Base-by-base conservation (phyloP, 2,329 filamentous ascomycete species). In the Pseudocercospora cruenta region DNA sequence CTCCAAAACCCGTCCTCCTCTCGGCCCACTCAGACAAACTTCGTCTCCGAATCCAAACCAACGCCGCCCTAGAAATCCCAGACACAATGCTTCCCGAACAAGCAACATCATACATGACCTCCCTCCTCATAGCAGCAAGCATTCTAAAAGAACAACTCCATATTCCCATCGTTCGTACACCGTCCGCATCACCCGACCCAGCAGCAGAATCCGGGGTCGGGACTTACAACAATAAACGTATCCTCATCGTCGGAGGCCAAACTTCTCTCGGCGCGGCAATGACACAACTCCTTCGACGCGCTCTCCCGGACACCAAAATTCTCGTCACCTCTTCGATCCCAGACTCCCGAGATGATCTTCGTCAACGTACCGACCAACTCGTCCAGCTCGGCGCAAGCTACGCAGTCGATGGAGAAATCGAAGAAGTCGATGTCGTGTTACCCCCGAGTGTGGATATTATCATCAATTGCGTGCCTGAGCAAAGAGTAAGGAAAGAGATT, bases 391-490 rank as follows among this genome's bases (percentile, higher is more conserved):
- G 64, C n/a, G 64, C 64, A 3, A 51, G 36, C 22, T 60, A 54
- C 26, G 47, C 64, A 0, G 53, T 57, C 7, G 64, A 63, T 31
- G 64, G 55, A 1, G 57, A 36, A 7, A 33, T 39, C 19, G 19
- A 53, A 2, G 36, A 63, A 24, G 8, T 63, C 7, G 54, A 19
- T 1, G 49, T 60, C 31, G 60, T 45, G 1, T 19, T 66, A 3
- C 58, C 64, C 1, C 64, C 64, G n/a, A 63, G 47, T 49, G 53
- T 66, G 9, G 60, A 66, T 33, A 66, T 66, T n/a, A 60, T 66
- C 1, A 51, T 66, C 19, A 60, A 66, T 21, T 53, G 60, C 0
- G 60, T 58, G 9, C 33, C 21, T 16, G 47, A 43, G 5, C 6
- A 5, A 9, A 3, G 10, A 4, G 49, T 63, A 26, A 22, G 60